Base-by-base conservation (phyloP, 169 alveolate species). In the Cystoisospora suis region DNA sequence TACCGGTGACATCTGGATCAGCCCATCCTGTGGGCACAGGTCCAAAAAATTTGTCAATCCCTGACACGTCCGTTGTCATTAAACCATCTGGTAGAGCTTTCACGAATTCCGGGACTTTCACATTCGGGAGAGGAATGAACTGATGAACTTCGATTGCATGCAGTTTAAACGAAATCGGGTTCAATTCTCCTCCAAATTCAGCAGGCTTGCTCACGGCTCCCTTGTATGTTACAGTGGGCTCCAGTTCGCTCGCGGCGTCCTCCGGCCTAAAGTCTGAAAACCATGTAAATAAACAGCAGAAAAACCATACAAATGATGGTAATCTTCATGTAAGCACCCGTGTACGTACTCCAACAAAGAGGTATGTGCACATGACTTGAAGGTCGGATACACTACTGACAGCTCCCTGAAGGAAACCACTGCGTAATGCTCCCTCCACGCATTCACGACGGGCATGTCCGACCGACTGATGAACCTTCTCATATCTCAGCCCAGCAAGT, bases 71-170 rank as follows among this genome's bases (percentile, higher is more conserved):
- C 49, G 93, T 91, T 2, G 94, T 45, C 86, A 81, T 93, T 46
- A 91, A 79, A 17, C 93, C 93, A 49, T 90, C 80, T 27, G 95
- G 93, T 1, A 94, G 95, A 49, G 94, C 88, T 77, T 96, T 93
- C 46, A 96, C 96, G 86, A 96, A 96, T 90, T 88, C 86, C 7
- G 98, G 96, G 61, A 91, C 93, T 6, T 96, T 96, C 59, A 91
- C 61, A 80, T 91, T 94, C 23, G 97, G 97, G 47, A 95, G 90
- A 29, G 98, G 97, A 34, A 96, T 95, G 85, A 94, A 95, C 91
- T 96, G 98, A 92, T 96, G 98, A 72, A 96, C 91, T 87, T 96
- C 98, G 46, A 96, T 94, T 42, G 98, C 98, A 81, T 96, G 98
- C 58, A 96, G 94, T 81, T 95, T 95, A 92, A 95, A 96, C 81